Conservation (phyloP, 2,329 filamentous ascomycete species). For the Pestalotiopsis sp. region DNA sequence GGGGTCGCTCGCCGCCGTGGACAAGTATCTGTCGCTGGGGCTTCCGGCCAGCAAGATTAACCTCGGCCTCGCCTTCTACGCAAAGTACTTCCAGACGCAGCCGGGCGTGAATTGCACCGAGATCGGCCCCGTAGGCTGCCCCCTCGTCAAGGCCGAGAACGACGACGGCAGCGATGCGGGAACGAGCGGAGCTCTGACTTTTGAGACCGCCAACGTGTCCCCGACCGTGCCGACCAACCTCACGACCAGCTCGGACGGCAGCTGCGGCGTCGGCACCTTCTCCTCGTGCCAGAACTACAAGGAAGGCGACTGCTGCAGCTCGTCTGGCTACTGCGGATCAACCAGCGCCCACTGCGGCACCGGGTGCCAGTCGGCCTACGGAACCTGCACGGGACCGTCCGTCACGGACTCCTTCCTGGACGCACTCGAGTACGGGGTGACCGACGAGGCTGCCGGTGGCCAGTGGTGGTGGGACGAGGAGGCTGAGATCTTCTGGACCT, state of each 20-base stretch:
- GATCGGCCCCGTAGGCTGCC: conserved; percentile 51
- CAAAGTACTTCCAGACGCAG: conserved; percentile 64
- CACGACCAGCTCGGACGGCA: conserved; percentile 28
- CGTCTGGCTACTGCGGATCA: conserved; percentile 33
- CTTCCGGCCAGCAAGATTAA: conserved; percentile 57
- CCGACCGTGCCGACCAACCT: conserved; percentile 26
- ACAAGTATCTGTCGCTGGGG: conserved; percentile 62
- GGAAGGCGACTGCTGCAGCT: conserved; percentile 34
- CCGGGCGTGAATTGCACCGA: conserved; percentile 40
- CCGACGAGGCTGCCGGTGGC: conserved; percentile 62
- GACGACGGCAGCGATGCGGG: conserved; percentile 59
- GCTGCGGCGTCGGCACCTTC: conserved; percentile 32
- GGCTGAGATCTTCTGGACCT: conserved; percentile 72
- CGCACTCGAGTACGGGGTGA: conserved; percentile 54
- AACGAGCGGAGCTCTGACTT: conserved; percentile 63
- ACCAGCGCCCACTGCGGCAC: conserved; percentile 23
- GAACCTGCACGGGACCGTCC: conserved; percentile 50
- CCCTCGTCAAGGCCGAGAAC: conserved; percentile 60
- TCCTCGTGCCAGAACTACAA: conserved; percentile 31
- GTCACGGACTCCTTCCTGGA: conserved; percentile 59
- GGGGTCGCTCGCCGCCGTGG: conserved; percentile 55
- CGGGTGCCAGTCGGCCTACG: conserved; percentile 36
- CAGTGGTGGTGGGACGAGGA: conserved; percentile 69
- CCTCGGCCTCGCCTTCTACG: conserved; percentile 68
- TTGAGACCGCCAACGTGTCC: conserved; percentile 35